These are phyloP conservation scores for Microbotryomycetes sp. DNA, from an alignment of 1,284 basidiomycete genomes.

Conservation along the genomic window DNA sequence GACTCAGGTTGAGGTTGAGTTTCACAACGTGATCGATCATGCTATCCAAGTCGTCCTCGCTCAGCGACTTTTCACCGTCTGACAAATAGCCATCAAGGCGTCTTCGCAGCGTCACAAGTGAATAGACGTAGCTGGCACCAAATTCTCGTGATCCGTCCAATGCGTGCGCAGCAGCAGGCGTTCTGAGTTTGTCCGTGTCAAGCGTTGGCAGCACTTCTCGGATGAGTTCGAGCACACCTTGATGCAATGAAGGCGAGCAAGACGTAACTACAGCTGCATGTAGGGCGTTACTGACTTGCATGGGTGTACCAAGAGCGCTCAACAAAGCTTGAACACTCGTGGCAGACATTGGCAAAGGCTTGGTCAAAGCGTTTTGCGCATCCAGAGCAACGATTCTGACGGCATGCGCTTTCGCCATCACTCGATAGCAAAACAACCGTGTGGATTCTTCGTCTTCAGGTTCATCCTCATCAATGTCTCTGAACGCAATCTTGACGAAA, in stretches of 20 bases:
- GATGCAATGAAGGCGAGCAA: slow-evolving; percentile 64
- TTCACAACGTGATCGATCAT: slow-evolving; percentile 47
- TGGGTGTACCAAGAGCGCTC: slow-evolving; percentile 53
- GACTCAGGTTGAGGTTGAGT: slow-evolving; percentile 76
- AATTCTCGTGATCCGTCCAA: slow-evolving; percentile 60
- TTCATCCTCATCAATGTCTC: slow-evolving; percentile 60
- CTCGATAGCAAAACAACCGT: slow-evolving; percentile 53
- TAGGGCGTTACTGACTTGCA: slow-evolving; percentile 54
- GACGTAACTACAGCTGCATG: slow-evolving; percentile 58
- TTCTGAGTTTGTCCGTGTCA: slow-evolving; percentile 49
- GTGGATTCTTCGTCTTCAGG: slow-evolving; percentile 49
- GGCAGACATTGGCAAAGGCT: slow-evolving; percentile 54
- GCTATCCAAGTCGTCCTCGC: slow-evolving; percentile 8
- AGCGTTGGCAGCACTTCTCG: slow-evolving; percentile 41
- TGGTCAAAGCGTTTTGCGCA: slow-evolving; percentile 44
- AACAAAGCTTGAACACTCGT: slow-evolving; percentile 48
- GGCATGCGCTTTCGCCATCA: slow-evolving; percentile 65
- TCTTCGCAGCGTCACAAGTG: slow-evolving; percentile 36
- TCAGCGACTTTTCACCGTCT: slow-evolving; percentile 11
- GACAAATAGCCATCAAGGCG: slow-evolving; percentile 44
- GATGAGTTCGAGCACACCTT: slow-evolving; percentile 44
- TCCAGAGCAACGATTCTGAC: slow-evolving; percentile 53
- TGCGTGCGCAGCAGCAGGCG: slow-evolving; percentile 49
- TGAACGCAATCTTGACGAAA: slow-evolving; percentile 55
- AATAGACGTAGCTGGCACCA: slow-evolving; percentile 72